A percentile compares a stretch with the other conserved stretches of the same genome.
Conservation (phyloP, 768 basidiomycete species). For the Naganishia vaughanmartiniae region DNA sequence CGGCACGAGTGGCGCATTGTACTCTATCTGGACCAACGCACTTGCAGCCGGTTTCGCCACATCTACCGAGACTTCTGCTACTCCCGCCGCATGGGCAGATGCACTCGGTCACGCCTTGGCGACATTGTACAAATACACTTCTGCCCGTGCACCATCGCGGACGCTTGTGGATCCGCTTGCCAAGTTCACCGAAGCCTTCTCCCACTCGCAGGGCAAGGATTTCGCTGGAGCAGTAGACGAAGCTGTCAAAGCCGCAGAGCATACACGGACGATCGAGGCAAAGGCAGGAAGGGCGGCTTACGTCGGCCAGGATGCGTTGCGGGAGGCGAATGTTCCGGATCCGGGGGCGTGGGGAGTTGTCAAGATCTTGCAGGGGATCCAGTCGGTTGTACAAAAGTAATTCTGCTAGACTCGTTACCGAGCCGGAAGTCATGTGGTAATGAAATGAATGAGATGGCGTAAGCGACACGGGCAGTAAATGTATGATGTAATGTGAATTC, state of each 20-base stretch:
- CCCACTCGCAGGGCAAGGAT: conserved; percentile 48
- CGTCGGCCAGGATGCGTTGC: conserved; percentile 57
- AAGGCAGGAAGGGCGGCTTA: conserved; percentile 88
- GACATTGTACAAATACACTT: conserved; percentile 37
- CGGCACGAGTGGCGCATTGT: conserved; percentile 84
- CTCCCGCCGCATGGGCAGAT: conserved; percentile 61
- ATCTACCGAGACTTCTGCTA: conserved; percentile 50
- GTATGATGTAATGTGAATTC: too few species aligned
- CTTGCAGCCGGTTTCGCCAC: conserved; percentile 73
- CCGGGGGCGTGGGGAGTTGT: conserved; percentile 87
- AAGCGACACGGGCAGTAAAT: too few species aligned
- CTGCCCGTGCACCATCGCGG: conserved; percentile 78
- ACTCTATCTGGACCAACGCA: conserved; percentile 65
- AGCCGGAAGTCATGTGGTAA: too few species aligned
- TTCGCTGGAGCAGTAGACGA: conserved; percentile 61
- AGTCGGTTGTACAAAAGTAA: conserved; percentile 17
- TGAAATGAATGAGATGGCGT: too few species aligned
- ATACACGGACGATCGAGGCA: conserved; percentile 71
- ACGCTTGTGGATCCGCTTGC: conserved; percentile 89
- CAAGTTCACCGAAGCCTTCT: conserved; percentile 65
- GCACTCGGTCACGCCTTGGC: conserved; percentile 57
- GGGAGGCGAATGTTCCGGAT: conserved; percentile 69
- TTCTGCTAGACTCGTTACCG: neutral
- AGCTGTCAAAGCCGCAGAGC: conserved; percentile 67
- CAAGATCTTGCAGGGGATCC: conserved; percentile 55